These are phyloP conservation scores for Cladosporium sp. DNA, from an alignment of 2,329 filamentous ascomycete genomes.

Conservation along the genomic window DNA sequence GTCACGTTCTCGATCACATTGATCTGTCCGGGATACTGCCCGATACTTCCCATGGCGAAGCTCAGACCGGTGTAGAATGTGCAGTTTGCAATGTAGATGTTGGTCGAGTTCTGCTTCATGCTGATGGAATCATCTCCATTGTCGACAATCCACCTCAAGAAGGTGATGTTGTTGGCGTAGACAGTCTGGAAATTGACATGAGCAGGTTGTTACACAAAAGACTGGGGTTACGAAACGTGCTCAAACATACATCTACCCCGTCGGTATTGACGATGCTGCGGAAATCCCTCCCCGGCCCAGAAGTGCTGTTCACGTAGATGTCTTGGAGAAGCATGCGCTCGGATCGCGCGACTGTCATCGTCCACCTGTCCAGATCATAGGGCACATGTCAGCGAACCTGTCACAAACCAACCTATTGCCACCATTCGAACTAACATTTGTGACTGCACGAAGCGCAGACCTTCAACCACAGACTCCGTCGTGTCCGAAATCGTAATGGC, in stretches of 20 bases:
- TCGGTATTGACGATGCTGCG: constrained; percentile 39
- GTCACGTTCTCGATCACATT: constrained; percentile 49
- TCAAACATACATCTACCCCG: constrained; percentile 51
- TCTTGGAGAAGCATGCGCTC: constrained; percentile 44
- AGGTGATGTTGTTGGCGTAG: constrained; percentile 42
- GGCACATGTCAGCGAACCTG: too few relatives aligned
- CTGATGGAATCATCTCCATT: constrained; percentile 53
- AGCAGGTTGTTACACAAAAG: neutral
- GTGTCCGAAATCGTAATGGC: constrained; percentile 49
- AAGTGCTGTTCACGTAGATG: constrained; percentile 51
- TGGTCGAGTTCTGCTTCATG: constrained; percentile 53
- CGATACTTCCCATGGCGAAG: constrained; percentile 55
- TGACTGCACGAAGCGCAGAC: constrained; percentile 50
- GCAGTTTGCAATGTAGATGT: constrained; percentile 48
- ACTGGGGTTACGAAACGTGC: constrained; percentile 17
- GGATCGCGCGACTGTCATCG: constrained; percentile 49
- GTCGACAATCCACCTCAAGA: constrained; percentile 47
- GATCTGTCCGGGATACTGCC: constrained; percentile 47
- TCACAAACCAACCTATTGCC: too few relatives aligned
- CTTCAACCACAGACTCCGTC: constrained; percentile 45
- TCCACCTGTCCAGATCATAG: too few relatives aligned
- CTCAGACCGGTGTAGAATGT: constrained; percentile 48
- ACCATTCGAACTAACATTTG: too few relatives aligned
- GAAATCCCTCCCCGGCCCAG: constrained; percentile 19
- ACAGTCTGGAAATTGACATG: constrained; percentile 28